phyloP scores from a whole-genome alignment of 805 yeast species.

The Ascoidea rubescens region DNA sequence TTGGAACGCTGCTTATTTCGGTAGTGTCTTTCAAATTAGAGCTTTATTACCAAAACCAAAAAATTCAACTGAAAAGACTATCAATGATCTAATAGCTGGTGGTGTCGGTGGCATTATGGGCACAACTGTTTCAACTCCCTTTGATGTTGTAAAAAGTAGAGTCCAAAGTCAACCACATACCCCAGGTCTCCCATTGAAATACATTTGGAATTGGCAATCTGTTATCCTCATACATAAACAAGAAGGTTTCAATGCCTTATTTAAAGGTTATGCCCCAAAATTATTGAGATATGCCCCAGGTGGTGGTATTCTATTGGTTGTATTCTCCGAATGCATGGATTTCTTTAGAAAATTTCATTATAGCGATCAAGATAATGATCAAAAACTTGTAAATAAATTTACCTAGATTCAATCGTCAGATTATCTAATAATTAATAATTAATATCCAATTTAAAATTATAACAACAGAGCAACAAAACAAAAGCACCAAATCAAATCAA shows the following conservation, averaged over 20 bases:
- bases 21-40: slow-evolving; percentile 81
- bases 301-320: slow-evolving; percentile 95
- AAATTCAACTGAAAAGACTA: slow-evolving; percentile 54
- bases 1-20: slow-evolving; percentile 98
- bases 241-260: slow-evolving; percentile 85
- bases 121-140: slow-evolving; percentile 66
- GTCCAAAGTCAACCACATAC: slow-evolving; percentile 64
- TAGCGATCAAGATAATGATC: slow-evolving; percentile 1
- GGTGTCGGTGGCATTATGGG: slow-evolving; percentile 75
- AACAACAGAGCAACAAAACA: too few relatives aligned
- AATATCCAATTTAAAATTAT: too few relatives aligned
- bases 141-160: slow-evolving; percentile 72
- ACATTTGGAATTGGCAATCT: slow-evolving; percentile 85
- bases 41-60: slow-evolving; percentile 63
- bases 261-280: slow-evolving; percentile 95
- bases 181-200: slow-evolving; percentile 72
- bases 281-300: slow-evolving; percentile 97
- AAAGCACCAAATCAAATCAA: too few relatives aligned
- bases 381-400: too few relatives aligned
- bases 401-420: too few relatives aligned
- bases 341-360: slow-evolving; percentile 50
- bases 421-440: too few relatives aligned
- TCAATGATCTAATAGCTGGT: slow-evolving; percentile 66
- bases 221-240: slow-evolving; percentile 62
- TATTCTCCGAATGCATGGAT: slow-evolving; percentile 91